phyloP scores from a whole-genome alignment of 2,329 filamentous ascomycete genomes.

The Xylaria sp. region DNA sequence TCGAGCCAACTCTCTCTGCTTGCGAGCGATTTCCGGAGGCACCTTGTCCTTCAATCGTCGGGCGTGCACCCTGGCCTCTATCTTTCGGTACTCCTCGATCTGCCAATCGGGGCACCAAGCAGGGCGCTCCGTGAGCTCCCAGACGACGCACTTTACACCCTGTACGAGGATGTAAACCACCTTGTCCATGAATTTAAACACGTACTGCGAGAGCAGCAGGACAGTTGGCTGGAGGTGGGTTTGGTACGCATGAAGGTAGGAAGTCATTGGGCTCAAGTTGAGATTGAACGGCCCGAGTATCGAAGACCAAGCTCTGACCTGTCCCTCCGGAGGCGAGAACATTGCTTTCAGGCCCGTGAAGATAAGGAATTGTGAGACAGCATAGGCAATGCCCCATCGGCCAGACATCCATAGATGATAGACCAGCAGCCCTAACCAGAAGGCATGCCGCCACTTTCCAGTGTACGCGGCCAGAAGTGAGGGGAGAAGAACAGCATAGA shows the following conservation, averaged over 20 bases:
- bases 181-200: not conserved
- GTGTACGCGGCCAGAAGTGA: not conserved
- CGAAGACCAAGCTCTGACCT: not conserved
- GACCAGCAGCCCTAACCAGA: slow-evolving; percentile 1
- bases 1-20: not conserved
- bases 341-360: not conserved
- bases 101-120: slow-evolving; percentile 11
- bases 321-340: not conserved
- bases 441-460: slow-evolving; percentile 8
- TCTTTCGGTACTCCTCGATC: not conserved
- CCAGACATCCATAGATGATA: slow-evolving; percentile 11
- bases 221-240: not conserved
- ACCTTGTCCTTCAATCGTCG: not conserved
- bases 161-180: not conserved
- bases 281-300: not conserved
- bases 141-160: not conserved
- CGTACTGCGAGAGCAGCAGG: not conserved
- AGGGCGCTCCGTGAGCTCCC: not conserved
- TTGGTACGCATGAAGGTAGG: not conserved
- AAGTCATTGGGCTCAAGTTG: not conserved
- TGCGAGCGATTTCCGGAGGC: not conserved
- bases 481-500: not conserved
- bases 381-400: no score
- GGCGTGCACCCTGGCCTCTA: not conserved
- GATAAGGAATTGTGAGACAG: not conserved